Conservation (phyloP, 2,329 filamentous ascomycete genomes). For the Aspergillus fischeri region DNA sequence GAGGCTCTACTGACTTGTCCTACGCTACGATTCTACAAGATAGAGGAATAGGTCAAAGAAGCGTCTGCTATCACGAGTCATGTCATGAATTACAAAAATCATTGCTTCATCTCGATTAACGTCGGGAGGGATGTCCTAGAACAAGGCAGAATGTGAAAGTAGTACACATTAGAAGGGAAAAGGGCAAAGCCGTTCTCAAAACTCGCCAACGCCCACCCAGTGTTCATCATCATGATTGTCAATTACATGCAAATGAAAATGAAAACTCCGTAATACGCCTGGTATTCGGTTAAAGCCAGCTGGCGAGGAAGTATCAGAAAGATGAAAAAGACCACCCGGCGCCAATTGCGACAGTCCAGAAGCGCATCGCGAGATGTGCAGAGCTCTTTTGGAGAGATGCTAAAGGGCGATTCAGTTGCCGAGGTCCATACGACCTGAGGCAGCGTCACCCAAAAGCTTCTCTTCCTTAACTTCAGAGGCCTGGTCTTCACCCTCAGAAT, state of each 20-base stretch:
- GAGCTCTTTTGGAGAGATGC: not conserved
- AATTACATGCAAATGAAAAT: constrained; percentile 23
- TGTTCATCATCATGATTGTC: constrained; percentile 26
- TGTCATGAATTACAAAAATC: not conserved
- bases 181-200: constrained; percentile 20
- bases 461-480: constrained; percentile 17
- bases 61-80: not conserved
- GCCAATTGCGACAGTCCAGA: not conserved
- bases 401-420: constrained; percentile 21
- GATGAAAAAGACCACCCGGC: not conserved
- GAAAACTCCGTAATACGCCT: constrained; percentile 27
- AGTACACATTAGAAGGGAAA: constrained; percentile 23
- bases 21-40: not conserved
- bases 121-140: constrained; percentile 3
- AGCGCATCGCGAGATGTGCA: not conserved
- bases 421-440: constrained; percentile 36
- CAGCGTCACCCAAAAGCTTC: constrained; percentile 25
- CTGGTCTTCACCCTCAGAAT: constrained; percentile 37
- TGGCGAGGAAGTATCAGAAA: not conserved
- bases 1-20: not conserved
- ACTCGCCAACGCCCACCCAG: constrained; percentile 22
- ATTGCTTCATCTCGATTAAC: constrained; percentile 5
- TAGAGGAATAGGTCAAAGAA: constrained; percentile 2
- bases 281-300: constrained; percentile 8
- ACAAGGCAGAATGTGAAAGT: constrained; percentile 11